phyloP scores from a whole-genome alignment of 805 yeast species.

The Schwanniomyces pseudopolymorphus region DNA sequence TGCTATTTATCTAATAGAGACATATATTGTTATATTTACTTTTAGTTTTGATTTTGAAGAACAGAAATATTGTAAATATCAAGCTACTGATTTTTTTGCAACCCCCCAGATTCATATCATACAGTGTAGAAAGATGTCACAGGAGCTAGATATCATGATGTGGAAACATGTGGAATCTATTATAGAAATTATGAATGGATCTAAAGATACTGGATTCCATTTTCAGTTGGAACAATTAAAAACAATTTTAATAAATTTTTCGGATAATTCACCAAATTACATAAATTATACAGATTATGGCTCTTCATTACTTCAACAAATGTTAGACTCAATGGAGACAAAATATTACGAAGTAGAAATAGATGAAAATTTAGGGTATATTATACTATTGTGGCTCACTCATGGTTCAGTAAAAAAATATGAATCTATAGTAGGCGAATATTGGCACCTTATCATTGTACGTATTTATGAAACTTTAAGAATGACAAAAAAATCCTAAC shows the following conservation, averaged over 20 bases:
- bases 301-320: background rate
- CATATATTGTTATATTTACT: background rate
- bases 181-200: background rate
- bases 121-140: background rate
- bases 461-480: background rate
- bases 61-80: background rate
- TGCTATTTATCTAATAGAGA: too few relatives aligned
- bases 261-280: background rate
- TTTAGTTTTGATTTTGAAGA: background rate
- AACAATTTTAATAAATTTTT: background rate
- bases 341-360: background rate
- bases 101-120: background rate
- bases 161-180: background rate
- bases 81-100: background rate
- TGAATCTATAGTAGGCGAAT: background rate
- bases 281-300: background rate
- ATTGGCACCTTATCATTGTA: slow-evolving; percentile 9
- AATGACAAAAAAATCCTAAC: background rate
- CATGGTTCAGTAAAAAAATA: background rate
- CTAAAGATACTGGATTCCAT: background rate
- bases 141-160: background rate
- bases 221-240: background rate
- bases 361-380: background rate
- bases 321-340: background rate
- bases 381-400: slow-evolving; percentile 2